Evolutionary conservation across 805 yeast species (phyloP), one percentile per base, ranked within the genome.

Genomic region (Spathaspora arborariae): DNA sequence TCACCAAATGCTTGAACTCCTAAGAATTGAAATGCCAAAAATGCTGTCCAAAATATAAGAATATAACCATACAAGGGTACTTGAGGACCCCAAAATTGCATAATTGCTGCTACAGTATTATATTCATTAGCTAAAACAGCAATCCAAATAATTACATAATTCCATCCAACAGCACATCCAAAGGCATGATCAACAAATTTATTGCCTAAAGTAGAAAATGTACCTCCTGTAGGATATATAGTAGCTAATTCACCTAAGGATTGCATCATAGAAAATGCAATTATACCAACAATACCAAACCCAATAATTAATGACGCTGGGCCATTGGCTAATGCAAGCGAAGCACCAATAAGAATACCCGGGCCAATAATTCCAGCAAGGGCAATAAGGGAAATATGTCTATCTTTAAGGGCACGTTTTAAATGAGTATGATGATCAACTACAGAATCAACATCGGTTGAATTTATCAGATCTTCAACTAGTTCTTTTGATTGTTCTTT

Each of bases 341-440:
- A 81, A 45, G 81, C 69, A 35, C 81, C 80, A 20, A 80, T 72
- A 42, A 79, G 64, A 21, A 74, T 74, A 50, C 84, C 85, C 1
- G 84, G 84, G 0, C 85, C 85, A 46, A 80, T 76, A 43, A 80
- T 73, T 36, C 84, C 84, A 20, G 83, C 81, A 7, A 79, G 53
- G 2, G 81, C 80, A 44, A 79, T 69, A 45, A 79, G 56, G 11
- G 81, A 72, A 35, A 78, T 67, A 55, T 76, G 80, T 47, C 81
- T 61, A 52, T 77, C 75, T 51, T 76, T 76, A 19, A 78, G 63
- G 19, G 72, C 75, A 48, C 78, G 68, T 48, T 74, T 74, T 36
- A 76, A 58, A 10, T 73, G 65, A 8, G 66, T 57, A 10, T 56
- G 51, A 13, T 67, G 59, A 27, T 67, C 60, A n/a, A 44, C 34